These are phyloP conservation scores for Talaromyces islandicus DNA, from an alignment of 2,329 filamentous ascomycete genomes.

Conservation along the genomic window DNA sequence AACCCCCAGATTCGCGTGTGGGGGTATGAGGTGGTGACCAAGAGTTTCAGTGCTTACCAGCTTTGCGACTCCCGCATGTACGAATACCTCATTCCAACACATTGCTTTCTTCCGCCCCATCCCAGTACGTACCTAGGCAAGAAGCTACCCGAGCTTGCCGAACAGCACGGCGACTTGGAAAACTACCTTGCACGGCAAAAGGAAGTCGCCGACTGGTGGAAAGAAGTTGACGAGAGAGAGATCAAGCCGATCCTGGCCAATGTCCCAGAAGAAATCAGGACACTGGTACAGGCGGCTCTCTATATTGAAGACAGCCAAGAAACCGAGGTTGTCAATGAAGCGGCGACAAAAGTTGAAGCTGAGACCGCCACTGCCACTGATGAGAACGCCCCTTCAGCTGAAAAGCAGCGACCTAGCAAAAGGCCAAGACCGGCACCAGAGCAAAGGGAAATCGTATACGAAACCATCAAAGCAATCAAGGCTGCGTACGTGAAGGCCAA, in stretches of 20 bases:
- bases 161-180: conserved; percentile 66
- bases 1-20: conserved; percentile 88
- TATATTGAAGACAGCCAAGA: conserved; percentile 29
- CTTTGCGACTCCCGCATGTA: conserved; percentile 94
- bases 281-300: conserved; percentile 35
- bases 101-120: conserved; percentile 87
- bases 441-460: conserved; percentile 49
- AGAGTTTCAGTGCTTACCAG: conserved; percentile 90
- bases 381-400: conserved; percentile 6
- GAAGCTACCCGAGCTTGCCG: conserved; percentile 71
- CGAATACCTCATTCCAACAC: conserved; percentile 91
- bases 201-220: conserved; percentile 78
- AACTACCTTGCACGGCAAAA: conserved; percentile 63
- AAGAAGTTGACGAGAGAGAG: conserved; percentile 69
- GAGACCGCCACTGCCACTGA: neutral
- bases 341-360: conserved; percentile 11
- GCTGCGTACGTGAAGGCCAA: conserved; percentile 76
- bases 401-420: neutral
- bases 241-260: conserved; percentile 61
- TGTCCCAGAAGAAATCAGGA: conserved; percentile 36
- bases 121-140: conserved; percentile 79
- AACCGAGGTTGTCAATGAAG: conserved; percentile 12
- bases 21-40: conserved; percentile 85
- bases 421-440: conserved; percentile 17
- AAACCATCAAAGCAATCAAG: conserved; percentile 68